These are phyloP conservation scores for Adansonia grandidieri DNA, from an alignment of 441 rosid genomes.

Conservation along the genomic window DNA sequence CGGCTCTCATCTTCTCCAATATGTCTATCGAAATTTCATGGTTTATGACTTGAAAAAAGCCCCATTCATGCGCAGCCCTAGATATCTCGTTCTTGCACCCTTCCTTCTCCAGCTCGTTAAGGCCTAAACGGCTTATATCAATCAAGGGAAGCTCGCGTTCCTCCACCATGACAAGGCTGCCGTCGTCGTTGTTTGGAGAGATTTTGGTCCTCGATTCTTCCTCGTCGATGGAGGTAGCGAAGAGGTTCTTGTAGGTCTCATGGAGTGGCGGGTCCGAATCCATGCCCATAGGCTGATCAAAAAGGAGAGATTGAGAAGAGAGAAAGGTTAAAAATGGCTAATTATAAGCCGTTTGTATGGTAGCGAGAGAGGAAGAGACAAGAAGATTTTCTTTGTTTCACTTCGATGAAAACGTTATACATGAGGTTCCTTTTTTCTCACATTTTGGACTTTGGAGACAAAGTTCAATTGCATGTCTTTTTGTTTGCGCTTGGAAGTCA, in stretches of 20 bases:
- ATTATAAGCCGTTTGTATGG: neutral
- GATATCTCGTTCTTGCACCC: slow-evolving; percentile 66
- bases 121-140: slow-evolving; percentile 50
- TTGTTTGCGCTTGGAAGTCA: slow-evolving; percentile 23
- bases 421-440: slow-evolving; percentile 22
- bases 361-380: neutral
- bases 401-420: slow-evolving; percentile 41
- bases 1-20: slow-evolving; percentile 66
- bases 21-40: slow-evolving; percentile 74
- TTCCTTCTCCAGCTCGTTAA: slow-evolving; percentile 38
- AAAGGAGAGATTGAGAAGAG: slow-evolving; percentile 8
- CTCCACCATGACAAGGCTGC: slow-evolving; percentile 33
- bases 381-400: slow-evolving; percentile 23
- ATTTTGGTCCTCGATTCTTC: slow-evolving; percentile 15
- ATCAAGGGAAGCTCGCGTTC: slow-evolving; percentile 82
- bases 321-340: slow-evolving; percentile 1
- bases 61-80: slow-evolving; percentile 87
- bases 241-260: slow-evolving; percentile 62
- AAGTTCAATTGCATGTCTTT: slow-evolving; percentile 37
- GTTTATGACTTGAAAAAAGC: slow-evolving; percentile 82
- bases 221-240: slow-evolving; percentile 34
- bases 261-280: slow-evolving; percentile 72
- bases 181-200: slow-evolving; percentile 16
- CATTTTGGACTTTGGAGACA: slow-evolving; percentile 36
- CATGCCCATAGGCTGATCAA: slow-evolving; percentile 47